Base-by-base conservation (phyloP, 2,329 filamentous ascomycete genomes). In the Bipolaris bicolor region DNA sequence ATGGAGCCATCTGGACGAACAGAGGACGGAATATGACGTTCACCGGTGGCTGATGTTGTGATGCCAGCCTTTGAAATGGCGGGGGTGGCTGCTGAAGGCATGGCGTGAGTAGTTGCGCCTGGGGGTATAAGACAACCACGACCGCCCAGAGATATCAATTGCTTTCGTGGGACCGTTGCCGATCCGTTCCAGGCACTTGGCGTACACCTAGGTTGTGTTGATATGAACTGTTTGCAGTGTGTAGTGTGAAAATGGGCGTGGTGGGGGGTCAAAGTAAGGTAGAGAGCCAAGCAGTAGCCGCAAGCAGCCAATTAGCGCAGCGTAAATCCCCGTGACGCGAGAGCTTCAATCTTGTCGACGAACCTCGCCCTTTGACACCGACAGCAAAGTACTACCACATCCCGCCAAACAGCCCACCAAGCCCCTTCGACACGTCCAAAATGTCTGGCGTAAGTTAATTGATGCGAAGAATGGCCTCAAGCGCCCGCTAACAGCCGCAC, bases 11-110 rank as follows among this genome's bases (percentile, higher is more conserved):
- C 95, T 22, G 95, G 80, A 52, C 96, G 90, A 41, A 87, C 81
- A 0, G 94, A 98, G 41, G 93, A 86, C 24, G 95, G 95, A 56
- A 99, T 98, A 68, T 92, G 89, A 43, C 93, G 90, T 73, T 92
- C 86, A 72, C 95, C 96, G 66, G 86, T 90, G 62, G 78, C 76
- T 49, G 88, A 85, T 74, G 93, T 88, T 50, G 89, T 89, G 68
- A 94, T 89, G 72, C 81, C 81, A 13, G 81, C 76, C 52, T 77
- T 77, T 41, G 78, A 77, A 36, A 75, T 63, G 20, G 64, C 49
- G 7, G 68, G 61, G 20, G 68, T 68, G 44, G 73, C 70, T 44
- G 70, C 66, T 7, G 71, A 66, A 40, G 73, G 69, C 71, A 75
- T 75, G n/a, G 55, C 63, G 63, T 16, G 15, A 13, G 40, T 7